Percentiles rank a stretch among this genome's conserved stretches.
phyloP scores from a whole-genome alignment of 768 basidiomycete species.

The Cystobasidium onofrii region DNA sequence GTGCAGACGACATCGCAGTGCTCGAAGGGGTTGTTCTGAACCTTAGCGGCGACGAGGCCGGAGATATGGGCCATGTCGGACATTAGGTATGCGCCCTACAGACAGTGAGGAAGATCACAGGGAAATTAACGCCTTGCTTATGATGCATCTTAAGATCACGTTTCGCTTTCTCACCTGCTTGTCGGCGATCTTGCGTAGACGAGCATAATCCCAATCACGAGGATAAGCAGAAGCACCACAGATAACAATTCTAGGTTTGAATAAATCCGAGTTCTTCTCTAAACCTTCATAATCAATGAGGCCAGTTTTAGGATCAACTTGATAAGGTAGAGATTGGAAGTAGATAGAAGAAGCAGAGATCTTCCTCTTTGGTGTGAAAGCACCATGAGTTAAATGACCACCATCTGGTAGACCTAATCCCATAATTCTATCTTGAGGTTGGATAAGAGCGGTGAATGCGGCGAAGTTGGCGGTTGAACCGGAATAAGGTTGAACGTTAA shows the following conservation, averaged over 20 bases:
- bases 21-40: conserved; percentile 83
- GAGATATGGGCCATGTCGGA: conserved; percentile 96
- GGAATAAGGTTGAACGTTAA: conserved; percentile 98
- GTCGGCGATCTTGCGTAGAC: conserved; percentile 70
- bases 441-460: conserved; percentile 85
- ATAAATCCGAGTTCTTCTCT: conserved; percentile 76
- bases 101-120: not conserved
- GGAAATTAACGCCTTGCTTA: too few species aligned
- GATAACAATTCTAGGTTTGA: conserved; percentile 89
- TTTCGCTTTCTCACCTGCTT: conserved; percentile 50
- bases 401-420: conserved; percentile 96
- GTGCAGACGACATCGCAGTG: conserved; percentile 97
- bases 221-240: conserved; percentile 99
- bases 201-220: conserved; percentile 90
- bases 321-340: conserved; percentile 97
- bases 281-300: conserved; percentile 80
- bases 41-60: conserved; percentile 84
- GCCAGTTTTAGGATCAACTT: conserved; percentile 69
- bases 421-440: conserved; percentile 97
- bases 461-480: conserved; percentile 82
- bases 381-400: conserved; percentile 77
- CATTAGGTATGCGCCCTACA: conserved; percentile 33
- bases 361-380: conserved; percentile 86
- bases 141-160: too few species aligned
- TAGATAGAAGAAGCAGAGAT: conserved; percentile 99